Conservation (phyloP, 2,329 filamentous ascomycete genomes). For the Blumeria graminis region DNA sequence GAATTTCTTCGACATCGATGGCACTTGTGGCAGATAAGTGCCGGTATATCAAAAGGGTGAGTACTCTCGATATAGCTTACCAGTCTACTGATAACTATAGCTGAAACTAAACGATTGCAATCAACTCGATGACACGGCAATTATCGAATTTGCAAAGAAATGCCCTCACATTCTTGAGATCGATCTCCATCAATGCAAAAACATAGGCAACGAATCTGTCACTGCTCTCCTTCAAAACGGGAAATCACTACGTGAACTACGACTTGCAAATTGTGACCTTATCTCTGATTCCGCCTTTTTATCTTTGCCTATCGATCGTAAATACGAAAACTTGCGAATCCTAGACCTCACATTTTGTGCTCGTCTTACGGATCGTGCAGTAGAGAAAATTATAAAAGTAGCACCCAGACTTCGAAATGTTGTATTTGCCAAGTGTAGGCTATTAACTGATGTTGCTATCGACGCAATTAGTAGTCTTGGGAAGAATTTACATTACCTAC, state of each 20-base stretch:
- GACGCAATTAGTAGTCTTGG: constrained; percentile 68
- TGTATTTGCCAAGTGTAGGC: constrained; percentile 79
- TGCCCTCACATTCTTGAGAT: constrained; percentile 92
- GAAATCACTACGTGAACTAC: constrained; percentile 67
- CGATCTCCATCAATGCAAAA: constrained; percentile 66
- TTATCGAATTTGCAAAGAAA: constrained; percentile 65
- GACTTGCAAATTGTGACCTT: constrained; percentile 61
- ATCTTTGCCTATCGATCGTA: constrained; percentile 39
- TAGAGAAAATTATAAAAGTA: constrained; percentile 66
- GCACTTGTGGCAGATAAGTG: constrained; percentile 60
- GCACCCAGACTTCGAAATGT: constrained; percentile 79
- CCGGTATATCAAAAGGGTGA: constrained; percentile 62
- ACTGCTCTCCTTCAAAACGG: constrained; percentile 58
- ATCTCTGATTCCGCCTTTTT: constrained; percentile 80
- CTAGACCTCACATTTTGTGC: constrained; percentile 79
- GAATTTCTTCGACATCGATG: constrained; percentile 69
- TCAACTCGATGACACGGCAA: constrained; percentile 61
- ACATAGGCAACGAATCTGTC: constrained; percentile 63
- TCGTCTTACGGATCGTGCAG: constrained; percentile 61
- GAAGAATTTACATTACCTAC: constrained; percentile 92
- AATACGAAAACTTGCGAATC: constrained; percentile 74
- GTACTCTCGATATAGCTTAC: constrained; percentile 11
- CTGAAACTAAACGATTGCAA: constrained; percentile 83
- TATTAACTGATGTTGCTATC: constrained; percentile 76
- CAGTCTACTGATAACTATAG: constrained; percentile 19